Conservation (phyloP, 1,284 basidiomycete genomes). For the Pseudozyma pruni region DNA sequence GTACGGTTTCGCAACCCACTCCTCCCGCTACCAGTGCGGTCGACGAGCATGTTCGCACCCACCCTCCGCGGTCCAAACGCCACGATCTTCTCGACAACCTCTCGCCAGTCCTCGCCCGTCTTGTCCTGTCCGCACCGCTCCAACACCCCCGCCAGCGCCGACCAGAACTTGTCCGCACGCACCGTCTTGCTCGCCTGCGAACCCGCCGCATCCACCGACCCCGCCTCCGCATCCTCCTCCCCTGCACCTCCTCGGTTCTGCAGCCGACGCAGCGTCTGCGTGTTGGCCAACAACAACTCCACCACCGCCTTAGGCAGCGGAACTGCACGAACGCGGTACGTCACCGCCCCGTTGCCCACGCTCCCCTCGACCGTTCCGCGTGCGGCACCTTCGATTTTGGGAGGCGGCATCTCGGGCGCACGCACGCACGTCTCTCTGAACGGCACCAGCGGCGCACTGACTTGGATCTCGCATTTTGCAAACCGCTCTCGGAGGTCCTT, state of each 20-base stretch:
- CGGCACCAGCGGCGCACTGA: slow-evolving; percentile 94
- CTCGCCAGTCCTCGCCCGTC: slow-evolving; percentile 83
- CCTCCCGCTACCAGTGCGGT: slow-evolving; percentile 68
- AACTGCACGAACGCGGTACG: slow-evolving; percentile 83
- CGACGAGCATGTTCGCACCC: slow-evolving; percentile 88
- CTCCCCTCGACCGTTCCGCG: slow-evolving; percentile 82
- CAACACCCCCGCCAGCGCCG: slow-evolving; percentile 76
- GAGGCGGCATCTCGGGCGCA: slow-evolving; percentile 81
- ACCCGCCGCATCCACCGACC: slow-evolving; percentile 26
- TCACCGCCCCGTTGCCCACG: slow-evolving; percentile 78
- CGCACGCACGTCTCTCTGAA: slow-evolving; percentile 91
- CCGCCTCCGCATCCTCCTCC: slow-evolving; percentile 25
- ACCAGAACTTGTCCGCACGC: slow-evolving; percentile 79
- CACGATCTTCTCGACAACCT: slow-evolving; percentile 81
- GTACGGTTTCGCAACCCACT: slow-evolving; percentile 30
- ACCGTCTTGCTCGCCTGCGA: slow-evolving; percentile 51
- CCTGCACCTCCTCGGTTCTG: slow-evolving; percentile 54
- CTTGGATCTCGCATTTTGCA: slow-evolving; percentile 89
- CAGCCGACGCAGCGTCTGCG: slow-evolving; percentile 69
- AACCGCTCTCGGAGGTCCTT: slow-evolving; percentile 95
- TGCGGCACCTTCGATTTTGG: slow-evolving; percentile 78
- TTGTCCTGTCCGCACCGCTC: slow-evolving; percentile 67
- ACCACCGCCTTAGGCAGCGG: slow-evolving; percentile 79
- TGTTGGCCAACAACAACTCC: slow-evolving; percentile 81
- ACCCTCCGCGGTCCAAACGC: slow-evolving; percentile 89